Base-by-base conservation (phyloP, 2,329 filamentous ascomycete species). In the Neofusicoccum cordaticola region DNA sequence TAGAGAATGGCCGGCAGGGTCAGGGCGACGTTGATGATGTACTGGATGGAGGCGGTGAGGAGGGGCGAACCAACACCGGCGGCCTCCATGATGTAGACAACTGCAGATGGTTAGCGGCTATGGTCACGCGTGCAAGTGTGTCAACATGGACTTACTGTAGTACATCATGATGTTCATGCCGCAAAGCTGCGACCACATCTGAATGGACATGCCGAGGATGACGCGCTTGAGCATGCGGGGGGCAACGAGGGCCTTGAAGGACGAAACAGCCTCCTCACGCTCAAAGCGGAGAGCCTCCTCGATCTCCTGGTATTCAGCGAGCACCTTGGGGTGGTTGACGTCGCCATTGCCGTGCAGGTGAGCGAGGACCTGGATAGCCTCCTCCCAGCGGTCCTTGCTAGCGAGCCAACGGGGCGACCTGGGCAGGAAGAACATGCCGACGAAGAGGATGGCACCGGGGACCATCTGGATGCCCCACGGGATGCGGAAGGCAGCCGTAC, bases 341-440 rank as follows among this genome's bases (percentile, higher is more conserved):
- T 86, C 79, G 3, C 84, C 84, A 0, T 77, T 72, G 6, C 81
- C 85, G 67, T 88, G 86, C 2, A 88, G 74, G 15, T 74, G 71
- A 0, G 84, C 84, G 17, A 63, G 60, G 12, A 66, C 44, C 37
- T 53, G 34, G 27, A 66, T 63, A 31, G 84, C 85, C 68, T 89
- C 83, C 27, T 88, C 85, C 79, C 86, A 87, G 0, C 84, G 80
- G 65, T 86, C 87, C 67, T 86, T 81, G 12, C 82, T 81, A 5
- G 88, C 87, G 4, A 90, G 78, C 87, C 87, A 90, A 42, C 88
- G 81, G 1, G 88, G 88, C 53, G 80, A 87, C 68, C 83, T 83
- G 1, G 84, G 85, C 68, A 88, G 83, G 74, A 88, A 86, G 71
- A 85, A 81, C 13, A 87, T 76, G 56, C 53, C 56, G 17, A 81